Evolutionary conservation across 108 stramenopile genomes (phyloP).

Genomic region (Nitzschia inconspicua): DNA sequence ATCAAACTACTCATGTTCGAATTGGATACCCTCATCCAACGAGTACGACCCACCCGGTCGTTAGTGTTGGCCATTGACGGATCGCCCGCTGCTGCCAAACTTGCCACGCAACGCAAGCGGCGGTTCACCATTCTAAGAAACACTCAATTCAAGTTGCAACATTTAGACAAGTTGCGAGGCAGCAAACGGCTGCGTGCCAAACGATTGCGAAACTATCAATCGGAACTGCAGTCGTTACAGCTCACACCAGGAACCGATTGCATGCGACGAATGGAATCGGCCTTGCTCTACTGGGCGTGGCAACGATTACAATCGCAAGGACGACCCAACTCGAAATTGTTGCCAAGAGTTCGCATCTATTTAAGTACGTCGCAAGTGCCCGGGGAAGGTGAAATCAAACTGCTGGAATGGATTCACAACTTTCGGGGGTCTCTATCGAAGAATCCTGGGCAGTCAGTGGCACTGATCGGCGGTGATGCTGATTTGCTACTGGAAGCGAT

Average conservation of each 20-base stretch:
- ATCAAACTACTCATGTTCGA: slow-evolving; percentile 55
- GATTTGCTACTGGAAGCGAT: slow-evolving; percentile 87
- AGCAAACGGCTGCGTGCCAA: slow-evolving; percentile 8
- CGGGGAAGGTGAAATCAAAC: slow-evolving; percentile 91
- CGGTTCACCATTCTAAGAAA: slow-evolving; percentile 41
- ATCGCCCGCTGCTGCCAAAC: slow-evolving; percentile 76
- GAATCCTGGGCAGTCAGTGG: slow-evolving; percentile 38
- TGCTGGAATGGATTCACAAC: slow-evolving; percentile 73
- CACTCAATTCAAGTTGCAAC: slow-evolving; percentile 42
- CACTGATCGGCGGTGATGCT: slow-evolving; percentile 82
- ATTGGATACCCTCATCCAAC: slow-evolving; percentile 44
- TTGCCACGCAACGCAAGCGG: slow-evolving; percentile 74
- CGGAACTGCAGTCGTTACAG: slow-evolving; percentile 40
- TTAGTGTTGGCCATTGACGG: slow-evolving; percentile 86
- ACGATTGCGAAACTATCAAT: slow-evolving; percentile 21
- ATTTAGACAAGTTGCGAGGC: slow-evolving; percentile 24
- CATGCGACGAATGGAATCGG: slow-evolving; percentile 62
- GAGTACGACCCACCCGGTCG: slow-evolving; percentile 63
- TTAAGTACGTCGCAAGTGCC: slow-evolving; percentile 68
- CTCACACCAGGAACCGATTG: slow-evolving; percentile 80
- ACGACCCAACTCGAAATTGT: slow-evolving; percentile 15
- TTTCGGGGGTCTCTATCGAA: slow-evolving; percentile 11
- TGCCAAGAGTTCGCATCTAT: slow-evolving; percentile 56
- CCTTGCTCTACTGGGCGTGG: slow-evolving; percentile 88
- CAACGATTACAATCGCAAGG: slow-evolving; percentile 41